A percentile compares a stretch with the other conserved stretches of the same genome.
Evolutionary conservation across 106 monocot species (phyloP).

Genomic region (Agapanthus africanus): DNA sequence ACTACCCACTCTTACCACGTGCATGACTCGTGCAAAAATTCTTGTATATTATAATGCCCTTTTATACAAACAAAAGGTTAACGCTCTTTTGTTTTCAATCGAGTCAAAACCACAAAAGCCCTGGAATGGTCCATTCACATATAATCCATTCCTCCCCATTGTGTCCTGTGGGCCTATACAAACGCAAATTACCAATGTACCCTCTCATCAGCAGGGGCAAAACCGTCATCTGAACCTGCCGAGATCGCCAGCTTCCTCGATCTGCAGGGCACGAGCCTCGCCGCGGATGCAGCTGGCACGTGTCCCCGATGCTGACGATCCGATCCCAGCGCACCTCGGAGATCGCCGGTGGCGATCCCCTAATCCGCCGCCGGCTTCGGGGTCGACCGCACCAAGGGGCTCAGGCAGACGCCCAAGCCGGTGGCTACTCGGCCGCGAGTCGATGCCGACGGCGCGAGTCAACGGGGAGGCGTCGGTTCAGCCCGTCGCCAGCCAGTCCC

Average conservation of each 20-base stretch:
- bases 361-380: background rate
- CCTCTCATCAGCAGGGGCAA: background rate
- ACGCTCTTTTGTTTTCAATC: no score
- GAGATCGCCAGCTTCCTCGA: constrained; percentile 37
- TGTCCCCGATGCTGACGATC: background rate
- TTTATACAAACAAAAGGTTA: no score
- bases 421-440: constrained; percentile 13
- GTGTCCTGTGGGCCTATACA: no score
- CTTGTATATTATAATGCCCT: no score
- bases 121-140: no score
- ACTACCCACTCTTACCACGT: no score
- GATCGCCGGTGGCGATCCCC: constrained; percentile 7
- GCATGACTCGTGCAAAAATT: no score
- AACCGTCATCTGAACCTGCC: constrained; percentile 28
- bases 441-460: background rate
- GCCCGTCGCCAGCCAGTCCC: background rate
- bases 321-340: background rate
- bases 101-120: no score
- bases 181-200: no score
- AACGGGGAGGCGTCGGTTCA: background rate
- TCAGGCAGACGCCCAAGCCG: constrained; percentile 39
- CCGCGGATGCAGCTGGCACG: background rate
- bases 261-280: constrained; percentile 9
- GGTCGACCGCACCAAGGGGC: constrained; percentile 36
- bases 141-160: no score